These are phyloP conservation scores for Eimeria acervulina DNA, from an alignment of 169 alveolate genomes.

Conservation along the genomic window DNA sequence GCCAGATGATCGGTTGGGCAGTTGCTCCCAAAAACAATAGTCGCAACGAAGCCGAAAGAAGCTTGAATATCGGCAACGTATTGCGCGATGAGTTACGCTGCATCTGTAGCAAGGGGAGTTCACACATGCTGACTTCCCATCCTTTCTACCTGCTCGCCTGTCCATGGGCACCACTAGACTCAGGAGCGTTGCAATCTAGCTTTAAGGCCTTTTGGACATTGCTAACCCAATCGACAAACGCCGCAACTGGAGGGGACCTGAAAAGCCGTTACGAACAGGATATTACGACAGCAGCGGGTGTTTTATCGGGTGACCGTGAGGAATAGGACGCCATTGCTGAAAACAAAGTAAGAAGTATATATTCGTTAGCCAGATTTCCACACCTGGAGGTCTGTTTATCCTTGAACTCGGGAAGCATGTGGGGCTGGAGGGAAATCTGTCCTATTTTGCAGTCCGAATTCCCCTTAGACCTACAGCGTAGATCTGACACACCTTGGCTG, in stretches of 20 bases:
- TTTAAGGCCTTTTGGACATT: constrained; percentile 32
- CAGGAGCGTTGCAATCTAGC: not conserved
- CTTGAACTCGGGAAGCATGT: not conserved
- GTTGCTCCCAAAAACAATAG: not conserved
- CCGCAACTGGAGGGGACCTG: constrained; percentile 62
- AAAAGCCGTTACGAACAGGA: not conserved
- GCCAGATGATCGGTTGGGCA: not conserved
- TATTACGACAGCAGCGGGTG: not conserved
- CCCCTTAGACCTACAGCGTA: not conserved
- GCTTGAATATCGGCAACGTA: not conserved
- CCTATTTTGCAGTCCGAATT: constrained; percentile 7
- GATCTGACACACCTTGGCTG: not conserved
- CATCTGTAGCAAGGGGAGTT: not conserved
- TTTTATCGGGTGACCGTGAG: not conserved
- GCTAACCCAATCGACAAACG: constrained; percentile 63
- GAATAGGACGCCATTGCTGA: not conserved
- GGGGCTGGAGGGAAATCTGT: not conserved
- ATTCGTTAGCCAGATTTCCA: not conserved
- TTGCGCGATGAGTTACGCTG: not conserved
- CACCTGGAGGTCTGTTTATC: constrained; percentile 28
- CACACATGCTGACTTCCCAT: not conserved
- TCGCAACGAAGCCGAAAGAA: not conserved
- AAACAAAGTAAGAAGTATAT: not conserved
- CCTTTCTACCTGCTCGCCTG: constrained; percentile 16
- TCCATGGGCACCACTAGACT: not conserved